Base-by-base conservation (phyloP, 2,329 filamentous ascomycete genomes). In the Rugonectria rugulosa region DNA sequence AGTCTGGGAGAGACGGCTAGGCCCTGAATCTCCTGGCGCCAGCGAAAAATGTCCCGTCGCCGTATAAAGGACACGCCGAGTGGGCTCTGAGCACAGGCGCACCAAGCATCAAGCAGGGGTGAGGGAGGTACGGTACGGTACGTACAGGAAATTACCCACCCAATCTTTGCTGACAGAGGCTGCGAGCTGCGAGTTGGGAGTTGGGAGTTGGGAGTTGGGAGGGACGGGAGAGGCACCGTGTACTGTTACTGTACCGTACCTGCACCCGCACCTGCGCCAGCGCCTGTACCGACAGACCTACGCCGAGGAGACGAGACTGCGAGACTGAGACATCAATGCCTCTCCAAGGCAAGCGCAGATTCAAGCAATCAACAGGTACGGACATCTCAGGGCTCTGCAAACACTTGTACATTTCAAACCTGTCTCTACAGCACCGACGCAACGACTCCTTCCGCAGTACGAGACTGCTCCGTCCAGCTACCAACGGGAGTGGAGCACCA, bases 1-100 rank as follows among this genome's bases (percentile, higher is more conserved):
- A 65, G 59, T 59, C 60, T 65, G 66, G 60, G 64, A 65, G 62
- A 40, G 36, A 14, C 63, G 58, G 55, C 51, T 51, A 41, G 53
- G 56, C 56, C 41, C 46, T 53, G 46, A 52, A 26, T 60, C 57
- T 60, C 49, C 59, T 61, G 45, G 53, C 46, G 50, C 49, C 60
- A 60, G 52, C 47, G n/a, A n/a, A 61, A 60, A 57, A 63, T 49
- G 53, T 54, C 56, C 44, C 56, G 41, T 51, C 40, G 50, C 57
- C 51, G 37, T 54, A 49, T 50, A 44, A 40, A 46, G 59, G 45
- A 51, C 43, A 21, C 42, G 36, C 24, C 17, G 24, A 41, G 48
- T 43, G 48, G 48, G 38, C 37, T 24, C 47, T 37, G 29, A 24
- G 45, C 53, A 38, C 53, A 51, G 53, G 45, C 45, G 32, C 40